phyloP scores from a whole-genome alignment of 2,329 filamentous ascomycete species.

The Xylaria polymorpha region DNA sequence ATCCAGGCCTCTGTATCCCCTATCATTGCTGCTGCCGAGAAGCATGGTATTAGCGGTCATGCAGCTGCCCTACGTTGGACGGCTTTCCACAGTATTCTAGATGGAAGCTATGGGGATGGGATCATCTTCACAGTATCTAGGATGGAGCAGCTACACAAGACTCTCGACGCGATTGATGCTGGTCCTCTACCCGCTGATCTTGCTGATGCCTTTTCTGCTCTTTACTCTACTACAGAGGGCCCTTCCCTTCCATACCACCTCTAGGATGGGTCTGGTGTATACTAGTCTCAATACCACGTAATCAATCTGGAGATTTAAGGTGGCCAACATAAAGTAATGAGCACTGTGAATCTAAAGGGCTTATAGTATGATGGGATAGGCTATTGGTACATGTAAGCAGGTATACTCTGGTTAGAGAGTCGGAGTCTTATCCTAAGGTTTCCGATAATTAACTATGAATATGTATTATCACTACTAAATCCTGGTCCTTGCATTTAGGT shows the following conservation, averaged over 20 bases:
- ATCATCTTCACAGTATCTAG: slow-evolving; percentile 54
- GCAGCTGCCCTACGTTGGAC: slow-evolving; percentile 58
- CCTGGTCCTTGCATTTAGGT: no score
- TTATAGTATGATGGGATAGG: no score
- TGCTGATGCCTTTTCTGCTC: slow-evolving; percentile 22
- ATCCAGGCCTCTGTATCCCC: slow-evolving; percentile 47
- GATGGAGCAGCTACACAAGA: slow-evolving; percentile 51
- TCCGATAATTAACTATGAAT: no score
- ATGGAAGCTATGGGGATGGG: slow-evolving; percentile 50
- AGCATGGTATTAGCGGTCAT: slow-evolving; percentile 54
- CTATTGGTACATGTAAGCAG: no score
- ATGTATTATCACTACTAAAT: no score
- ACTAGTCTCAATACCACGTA: no score
- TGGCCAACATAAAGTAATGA: no score
- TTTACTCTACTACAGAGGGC: slow-evolving; percentile 24
- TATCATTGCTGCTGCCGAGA: slow-evolving; percentile 45
- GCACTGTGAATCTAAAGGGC: no score
- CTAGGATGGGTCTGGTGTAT: slow-evolving; percentile 6
- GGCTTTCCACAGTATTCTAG: slow-evolving; percentile 52
- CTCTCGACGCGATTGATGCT: slow-evolving; percentile 52
- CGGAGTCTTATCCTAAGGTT: no score
- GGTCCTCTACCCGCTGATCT: slow-evolving; percentile 53
- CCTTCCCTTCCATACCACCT: slow-evolving; percentile 16
- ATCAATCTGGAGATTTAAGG: no score
- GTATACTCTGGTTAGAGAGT: no score